These are phyloP conservation scores for Centrapalus pauciflorus DNA, from an alignment of 129 eudicot genomes.

Conservation along the genomic window DNA sequence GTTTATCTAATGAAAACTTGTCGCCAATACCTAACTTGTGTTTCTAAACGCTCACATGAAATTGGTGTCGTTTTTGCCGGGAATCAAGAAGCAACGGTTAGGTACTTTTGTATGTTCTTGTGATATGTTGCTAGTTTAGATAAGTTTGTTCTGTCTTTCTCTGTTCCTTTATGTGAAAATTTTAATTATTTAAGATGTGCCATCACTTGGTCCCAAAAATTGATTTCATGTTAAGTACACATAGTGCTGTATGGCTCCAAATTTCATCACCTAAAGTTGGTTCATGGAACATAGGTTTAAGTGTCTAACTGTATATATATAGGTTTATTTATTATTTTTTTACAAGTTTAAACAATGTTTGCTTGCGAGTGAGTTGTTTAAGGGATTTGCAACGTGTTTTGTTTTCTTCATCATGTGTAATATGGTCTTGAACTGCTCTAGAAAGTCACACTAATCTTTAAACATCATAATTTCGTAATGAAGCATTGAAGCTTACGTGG, in stretches of 20 bases:
- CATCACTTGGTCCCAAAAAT: background rate
- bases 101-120: background rate
- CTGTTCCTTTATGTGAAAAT: slow-evolving; percentile 2
- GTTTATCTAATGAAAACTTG: background rate
- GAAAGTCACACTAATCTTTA: background rate
- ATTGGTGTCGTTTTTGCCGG: background rate
- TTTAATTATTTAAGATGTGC: background rate
- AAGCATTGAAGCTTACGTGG: slow-evolving; percentile 14
- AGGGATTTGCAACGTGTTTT: too few species aligned
- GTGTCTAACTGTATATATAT: background rate
- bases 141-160: slow-evolving; percentile 13
- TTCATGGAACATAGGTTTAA: background rate
- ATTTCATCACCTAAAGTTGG: background rate
- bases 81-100: background rate
- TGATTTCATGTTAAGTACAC: background rate
- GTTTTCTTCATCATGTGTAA: background rate
- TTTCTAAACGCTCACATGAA: background rate
- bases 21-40: background rate
- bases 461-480: background rate
- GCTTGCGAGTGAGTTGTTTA: background rate
- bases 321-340: background rate
- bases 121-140: background rate
- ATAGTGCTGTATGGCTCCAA: background rate
- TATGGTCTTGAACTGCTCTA: background rate
- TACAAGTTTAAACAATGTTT: background rate